Percentiles rank a stretch among this genome's conserved stretches.
phyloP scores from a whole-genome alignment of 2,329 filamentous ascomycete genomes.

The Beauveria bassiana region DNA sequence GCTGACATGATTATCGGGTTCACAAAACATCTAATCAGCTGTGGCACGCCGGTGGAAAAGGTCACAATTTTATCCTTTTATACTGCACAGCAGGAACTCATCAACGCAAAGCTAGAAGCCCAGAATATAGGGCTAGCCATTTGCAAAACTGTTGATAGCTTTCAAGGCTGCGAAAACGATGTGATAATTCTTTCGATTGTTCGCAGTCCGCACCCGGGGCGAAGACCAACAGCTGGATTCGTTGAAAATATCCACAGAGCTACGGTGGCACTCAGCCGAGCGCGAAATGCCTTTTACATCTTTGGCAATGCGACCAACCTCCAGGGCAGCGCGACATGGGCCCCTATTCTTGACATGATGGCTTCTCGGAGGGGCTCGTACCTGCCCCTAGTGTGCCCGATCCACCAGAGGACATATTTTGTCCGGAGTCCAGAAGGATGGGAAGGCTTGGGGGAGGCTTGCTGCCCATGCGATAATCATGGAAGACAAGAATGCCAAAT shows the following conservation, averaged over 20 bases:
- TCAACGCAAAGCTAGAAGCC: constrained; percentile 41
- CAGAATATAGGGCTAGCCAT: constrained; percentile 17
- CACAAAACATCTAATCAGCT: constrained; percentile 62
- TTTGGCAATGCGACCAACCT: constrained; percentile 65
- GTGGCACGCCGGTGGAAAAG: constrained; percentile 48
- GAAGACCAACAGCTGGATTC: constrained; percentile 55
- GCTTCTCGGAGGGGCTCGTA: background rate
- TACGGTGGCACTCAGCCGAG: constrained; percentile 57
- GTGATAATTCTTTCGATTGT: constrained; percentile 75
- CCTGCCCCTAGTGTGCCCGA: background rate
- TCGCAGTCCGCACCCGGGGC: constrained; percentile 49
- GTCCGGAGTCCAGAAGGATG: background rate
- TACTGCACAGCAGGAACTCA: constrained; percentile 66
- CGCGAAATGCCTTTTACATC: constrained; percentile 71
- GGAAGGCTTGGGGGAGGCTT: background rate
- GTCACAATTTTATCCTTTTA: constrained; percentile 87
- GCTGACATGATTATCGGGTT: constrained; percentile 70
- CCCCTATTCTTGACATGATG: constrained; percentile 34
- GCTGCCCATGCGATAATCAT: background rate
- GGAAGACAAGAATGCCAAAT: background rate
- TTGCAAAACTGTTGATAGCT: constrained; percentile 77
- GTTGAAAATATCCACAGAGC: constrained; percentile 53
- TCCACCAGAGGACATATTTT: background rate
- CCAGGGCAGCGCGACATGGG: constrained; percentile 34
- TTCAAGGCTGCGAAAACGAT: constrained; percentile 87